phyloP scores from a whole-genome alignment of 257 asterid genomes.

The Fraxinus americana region DNA sequence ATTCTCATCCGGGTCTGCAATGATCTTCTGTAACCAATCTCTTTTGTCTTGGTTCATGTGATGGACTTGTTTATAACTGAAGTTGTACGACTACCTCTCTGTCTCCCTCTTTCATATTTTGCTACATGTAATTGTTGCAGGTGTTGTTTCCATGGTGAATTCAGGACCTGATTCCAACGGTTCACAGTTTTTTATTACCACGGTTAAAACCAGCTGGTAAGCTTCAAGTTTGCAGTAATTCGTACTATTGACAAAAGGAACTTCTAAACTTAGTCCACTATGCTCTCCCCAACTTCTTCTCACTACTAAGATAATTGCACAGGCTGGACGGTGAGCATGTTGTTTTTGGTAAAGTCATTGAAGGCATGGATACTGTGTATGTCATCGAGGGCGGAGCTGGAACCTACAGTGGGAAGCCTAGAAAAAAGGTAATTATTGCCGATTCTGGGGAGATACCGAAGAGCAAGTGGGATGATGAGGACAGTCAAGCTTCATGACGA shows the following conservation, averaged over 20 bases:
- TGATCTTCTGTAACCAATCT: slow-evolving; percentile 2
- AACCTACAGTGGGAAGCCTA: slow-evolving; percentile 92
- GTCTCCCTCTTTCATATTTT: neutral
- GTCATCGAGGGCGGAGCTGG: slow-evolving; percentile 98
- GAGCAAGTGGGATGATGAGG: slow-evolving; percentile 84
- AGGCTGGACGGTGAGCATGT: slow-evolving; percentile 98
- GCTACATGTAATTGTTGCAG: slow-evolving; percentile 39
- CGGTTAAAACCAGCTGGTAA: slow-evolving; percentile 93
- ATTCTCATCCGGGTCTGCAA: slow-evolving; percentile 69
- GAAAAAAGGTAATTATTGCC: slow-evolving; percentile 80
- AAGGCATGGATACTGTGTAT: slow-evolving; percentile 93
- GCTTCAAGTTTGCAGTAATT: neutral
- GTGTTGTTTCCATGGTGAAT: slow-evolving; percentile 84
- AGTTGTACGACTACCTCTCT: neutral
- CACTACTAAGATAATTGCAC: slow-evolving; percentile 16
- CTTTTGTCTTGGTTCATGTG: neutral
- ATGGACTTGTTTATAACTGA: neutral
- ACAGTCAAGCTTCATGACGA: slow-evolving; percentile 36
- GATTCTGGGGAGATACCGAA: slow-evolving; percentile 96
- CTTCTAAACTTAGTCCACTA: neutral
- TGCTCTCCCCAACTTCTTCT: neutral
- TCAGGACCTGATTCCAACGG: slow-evolving; percentile 97
- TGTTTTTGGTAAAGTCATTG: slow-evolving; percentile 84
- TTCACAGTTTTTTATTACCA: slow-evolving; percentile 92
- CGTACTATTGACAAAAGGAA: neutral